Evolutionary conservation across 192 early-diverging fungal genomes (phyloP).

Genomic region (Umbelopsis isabellina): DNA sequence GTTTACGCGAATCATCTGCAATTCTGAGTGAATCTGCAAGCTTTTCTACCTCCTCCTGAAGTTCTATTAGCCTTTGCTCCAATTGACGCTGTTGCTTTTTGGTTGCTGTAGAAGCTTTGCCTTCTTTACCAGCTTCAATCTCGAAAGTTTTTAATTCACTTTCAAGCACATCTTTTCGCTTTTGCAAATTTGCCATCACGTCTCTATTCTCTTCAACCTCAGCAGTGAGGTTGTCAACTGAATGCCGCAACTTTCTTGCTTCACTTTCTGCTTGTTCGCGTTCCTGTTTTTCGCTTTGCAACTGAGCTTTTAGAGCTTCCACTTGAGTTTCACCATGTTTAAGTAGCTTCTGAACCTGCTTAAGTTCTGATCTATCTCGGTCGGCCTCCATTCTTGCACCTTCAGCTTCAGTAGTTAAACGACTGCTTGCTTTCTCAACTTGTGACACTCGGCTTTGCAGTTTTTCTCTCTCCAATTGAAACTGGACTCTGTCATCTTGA

Average conservation of each 20-base stretch:
- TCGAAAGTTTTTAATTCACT: not conserved
- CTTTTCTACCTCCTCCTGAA: not conserved
- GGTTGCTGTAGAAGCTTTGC: not conserved
- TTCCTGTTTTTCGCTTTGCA: not conserved
- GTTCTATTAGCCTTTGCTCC: not conserved
- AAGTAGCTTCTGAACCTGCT: not conserved
- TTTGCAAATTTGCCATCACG: not conserved
- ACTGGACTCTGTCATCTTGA: not conserved
- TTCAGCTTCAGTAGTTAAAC: not conserved
- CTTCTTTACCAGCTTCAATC: not conserved
- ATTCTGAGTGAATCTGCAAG: not conserved
- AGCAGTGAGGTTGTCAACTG: not conserved
- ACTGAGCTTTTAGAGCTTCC: not conserved
- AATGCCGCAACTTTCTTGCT: not conserved
- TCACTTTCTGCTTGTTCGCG: not conserved
- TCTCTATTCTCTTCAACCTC: conserved; percentile 2
- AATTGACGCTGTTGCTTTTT: not conserved
- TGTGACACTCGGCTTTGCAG: not conserved
- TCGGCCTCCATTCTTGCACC: not conserved
- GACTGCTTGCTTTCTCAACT: not conserved
- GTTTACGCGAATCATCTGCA: not conserved
- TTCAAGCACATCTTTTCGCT: not conserved
- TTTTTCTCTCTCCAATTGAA: not conserved
- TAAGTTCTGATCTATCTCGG: not conserved
- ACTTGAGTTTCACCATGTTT: not conserved